Base-by-base conservation (phyloP, 2,329 filamentous ascomycete genomes). In the Botrytis elliptica region DNA sequence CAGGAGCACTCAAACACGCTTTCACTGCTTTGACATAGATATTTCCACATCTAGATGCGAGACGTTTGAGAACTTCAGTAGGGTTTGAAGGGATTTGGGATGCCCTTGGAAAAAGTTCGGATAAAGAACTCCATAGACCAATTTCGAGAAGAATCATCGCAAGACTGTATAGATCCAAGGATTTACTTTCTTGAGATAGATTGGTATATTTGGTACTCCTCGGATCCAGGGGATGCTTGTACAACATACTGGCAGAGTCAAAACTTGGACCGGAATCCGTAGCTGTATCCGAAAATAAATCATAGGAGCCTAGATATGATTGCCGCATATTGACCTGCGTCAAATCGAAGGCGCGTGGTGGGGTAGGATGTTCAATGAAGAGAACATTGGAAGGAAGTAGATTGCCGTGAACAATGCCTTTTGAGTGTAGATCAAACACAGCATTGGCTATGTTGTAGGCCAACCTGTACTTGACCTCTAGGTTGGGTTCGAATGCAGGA, bases 401-500 rank as follows among this genome's bases (percentile, higher is more conserved):
- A 77, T 92, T 91, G 7, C 92, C 91, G 81, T 95, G 93, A 0
- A 87, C 88, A 70, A 94, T 88, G 22, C 89, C 88, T 59, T 91
- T 86, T 3, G 88, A 86, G 79, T 95, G 92, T 81, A 95, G 85
- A 76, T 92, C 90, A 78, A 92, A 93, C 49, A 95, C 86, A 5
- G 92, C 92, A 76, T 90, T 91, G 46, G 89, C 88, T 4, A 95
- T 85, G 76, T 93, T 93, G 71, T 92, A 87, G 5, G 92, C 92
- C 69, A 95, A 85, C 22, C 90, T 88, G 79, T 94, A 95, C 78
- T 93, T 93, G 74, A 91, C 90, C 82, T 95, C 93, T 0, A 95
- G 84, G 52, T 88, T 88, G 0, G 91, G 92, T 78, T 92, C 89
- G 52, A 86, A 87, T 69, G 85, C 84, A 0, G 86, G 84, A 25